phyloP scores from a whole-genome alignment of 2,329 filamentous ascomycete species.

The Cercospora janseana region DNA sequence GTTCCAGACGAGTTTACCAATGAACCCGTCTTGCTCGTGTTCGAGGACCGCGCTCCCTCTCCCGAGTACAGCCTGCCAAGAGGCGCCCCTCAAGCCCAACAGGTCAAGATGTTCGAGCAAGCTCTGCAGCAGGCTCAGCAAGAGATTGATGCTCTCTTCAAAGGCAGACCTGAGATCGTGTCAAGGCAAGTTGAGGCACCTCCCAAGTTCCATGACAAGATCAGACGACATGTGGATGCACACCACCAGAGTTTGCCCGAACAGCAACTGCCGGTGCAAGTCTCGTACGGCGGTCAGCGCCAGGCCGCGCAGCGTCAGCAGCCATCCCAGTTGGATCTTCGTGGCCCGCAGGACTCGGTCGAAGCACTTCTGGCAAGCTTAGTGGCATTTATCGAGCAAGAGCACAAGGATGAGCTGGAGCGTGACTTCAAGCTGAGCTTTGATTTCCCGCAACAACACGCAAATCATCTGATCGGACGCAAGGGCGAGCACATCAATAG shows the following conservation, averaged over 20 bases:
- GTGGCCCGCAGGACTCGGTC: slow-evolving; percentile 72
- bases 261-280: slow-evolving; percentile 57
- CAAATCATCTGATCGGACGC: slow-evolving; percentile 75
- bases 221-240: slow-evolving; percentile 57
- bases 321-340: slow-evolving; percentile 59
- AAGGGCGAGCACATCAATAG: slow-evolving; percentile 68
- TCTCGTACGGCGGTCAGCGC: slow-evolving; percentile 49
- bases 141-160: slow-evolving; percentile 54
- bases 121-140: slow-evolving; percentile 59
- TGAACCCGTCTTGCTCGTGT: slow-evolving; percentile 67
- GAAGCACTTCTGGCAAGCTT: slow-evolving; percentile 71
- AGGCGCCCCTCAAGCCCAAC: slow-evolving; percentile 54
- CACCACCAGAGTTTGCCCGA: slow-evolving; percentile 52
- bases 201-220: slow-evolving; percentile 63
- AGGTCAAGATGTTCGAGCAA: slow-evolving; percentile 57
- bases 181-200: slow-evolving; percentile 55
- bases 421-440: slow-evolving; percentile 82
- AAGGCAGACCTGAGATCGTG: slow-evolving; percentile 55
- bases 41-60: slow-evolving; percentile 61
- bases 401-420: slow-evolving; percentile 90
- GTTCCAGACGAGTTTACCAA: slow-evolving; percentile 61
- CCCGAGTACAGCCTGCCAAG: slow-evolving; percentile 56
- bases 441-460: slow-evolving; percentile 91
- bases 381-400: slow-evolving; percentile 75
- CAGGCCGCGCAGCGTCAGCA: slow-evolving; percentile 51